Evolutionary conservation across 495 filamentous ascomycete species (phyloP).

Genomic region (Acidomyces sp.): DNA sequence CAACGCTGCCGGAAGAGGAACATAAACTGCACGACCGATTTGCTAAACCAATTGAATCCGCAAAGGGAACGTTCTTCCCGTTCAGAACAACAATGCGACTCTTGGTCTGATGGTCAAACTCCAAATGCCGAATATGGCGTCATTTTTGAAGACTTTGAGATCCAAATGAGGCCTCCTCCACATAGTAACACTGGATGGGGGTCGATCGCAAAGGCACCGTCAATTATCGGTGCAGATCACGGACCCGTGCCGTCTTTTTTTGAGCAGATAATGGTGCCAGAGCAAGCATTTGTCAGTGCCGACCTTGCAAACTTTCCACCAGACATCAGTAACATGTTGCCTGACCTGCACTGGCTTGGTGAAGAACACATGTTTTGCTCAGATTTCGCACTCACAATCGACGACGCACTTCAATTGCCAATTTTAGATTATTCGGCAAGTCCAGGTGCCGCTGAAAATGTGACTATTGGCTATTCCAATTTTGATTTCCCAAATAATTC

Average conservation of each 20-base stretch:
- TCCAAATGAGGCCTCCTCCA: too few relatives aligned
- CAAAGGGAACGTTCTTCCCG: not conserved
- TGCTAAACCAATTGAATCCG: not conserved
- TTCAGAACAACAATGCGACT: not conserved
- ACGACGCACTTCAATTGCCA: not conserved
- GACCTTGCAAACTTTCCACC: not conserved
- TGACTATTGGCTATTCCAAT: not conserved
- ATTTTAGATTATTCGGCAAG: not conserved
- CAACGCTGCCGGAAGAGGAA: constrained; percentile 17
- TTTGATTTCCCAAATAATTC: not conserved
- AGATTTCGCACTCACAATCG: constrained; percentile 1
- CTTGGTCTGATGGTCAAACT: not conserved
- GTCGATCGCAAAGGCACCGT: not conserved
- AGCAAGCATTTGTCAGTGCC: not conserved
- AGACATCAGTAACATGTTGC: not conserved
- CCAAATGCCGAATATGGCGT: too few relatives aligned
- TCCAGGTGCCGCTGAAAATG: not conserved
- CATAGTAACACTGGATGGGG: not conserved
- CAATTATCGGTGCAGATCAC: not conserved
- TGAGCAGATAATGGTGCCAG: constrained; percentile 8
- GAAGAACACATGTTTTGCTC: constrained; percentile 1
- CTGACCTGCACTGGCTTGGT: constrained; percentile 4
- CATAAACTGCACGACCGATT: constrained; percentile 9
- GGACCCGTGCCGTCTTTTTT: constrained; percentile 1
- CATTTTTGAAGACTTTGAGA: too few relatives aligned